Evolutionary conservation across 202 grass and related monocot species (phyloP), one percentile per base, ranked within the genome.

Genomic region (Bolboschoenoplectus hybrid): DNA sequence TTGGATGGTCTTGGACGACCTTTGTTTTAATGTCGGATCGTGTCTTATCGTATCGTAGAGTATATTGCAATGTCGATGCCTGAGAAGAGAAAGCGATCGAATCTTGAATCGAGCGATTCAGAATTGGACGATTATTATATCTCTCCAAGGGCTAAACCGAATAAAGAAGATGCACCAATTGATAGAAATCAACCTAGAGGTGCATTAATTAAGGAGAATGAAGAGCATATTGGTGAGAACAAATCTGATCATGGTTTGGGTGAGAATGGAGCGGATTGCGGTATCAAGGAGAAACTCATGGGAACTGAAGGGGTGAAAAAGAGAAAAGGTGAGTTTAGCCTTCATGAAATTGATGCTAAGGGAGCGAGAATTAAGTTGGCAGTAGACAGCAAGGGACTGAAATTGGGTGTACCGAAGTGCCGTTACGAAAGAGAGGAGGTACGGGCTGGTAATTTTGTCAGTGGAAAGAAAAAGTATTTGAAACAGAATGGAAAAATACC

Each of bases 391-490:
- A 96, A 87, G 81, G 89, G 84, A 83, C 84, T 85, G 70, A 91
- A 81, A 13, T 82, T 55, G 3, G 90, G 90, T 66, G 74, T 90
- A 73, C 89, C 87, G 1, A 79, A 55, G 44, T 87, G 85, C 87
- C 85, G 87, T 35, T 78, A 91, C 9, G 87, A 95, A 84, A 94
- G 83, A 85, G 83, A 85, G 0, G 90, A 94, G 68, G 57, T 94
- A 44, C 87, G 92, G 74, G 88, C 81, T 49, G 88, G 87, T 32
- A 78, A 87, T 63, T 67, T 92, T 87, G 78, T 88, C 44, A 85
- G 89, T 78, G 85, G 45, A 5, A 85, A 88, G 86, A 80, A 6
- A 44, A 56, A 52, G 46, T 64, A 20, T 17, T 86, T 84, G 82
- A 91, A 82, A 82, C 53, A 83, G 35, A 92, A 93, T 81, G 81